Percentiles rank a stretch among this genome's conserved stretches.
These are phyloP conservation scores for Trichoderma gamsii DNA, from an alignment of 495 filamentous ascomycete species.

Conservation along the genomic window DNA sequence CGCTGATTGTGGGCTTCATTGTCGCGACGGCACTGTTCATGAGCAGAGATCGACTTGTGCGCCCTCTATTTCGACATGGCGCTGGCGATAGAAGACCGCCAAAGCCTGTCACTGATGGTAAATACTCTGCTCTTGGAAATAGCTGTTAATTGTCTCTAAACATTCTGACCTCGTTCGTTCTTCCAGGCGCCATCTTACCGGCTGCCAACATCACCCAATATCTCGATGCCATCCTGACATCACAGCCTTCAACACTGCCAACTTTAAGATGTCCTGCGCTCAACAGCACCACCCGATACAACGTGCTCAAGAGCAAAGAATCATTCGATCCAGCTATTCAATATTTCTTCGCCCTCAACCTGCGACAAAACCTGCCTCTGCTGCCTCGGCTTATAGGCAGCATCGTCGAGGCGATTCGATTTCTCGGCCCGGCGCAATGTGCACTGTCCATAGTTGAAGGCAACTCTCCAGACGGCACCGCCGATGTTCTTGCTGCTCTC, in stretches of 20 bases:
- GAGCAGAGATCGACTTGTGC: not conserved
- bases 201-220: constrained; percentile 10
- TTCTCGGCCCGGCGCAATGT: constrained; percentile 42
- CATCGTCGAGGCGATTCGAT: constrained; percentile 40
- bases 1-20: not conserved
- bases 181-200: constrained; percentile 6
- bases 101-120: constrained; percentile 1
- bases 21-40: not conserved
- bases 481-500: constrained; percentile 38
- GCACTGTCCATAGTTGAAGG: constrained; percentile 47
- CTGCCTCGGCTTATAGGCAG: constrained; percentile 44
- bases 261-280: not conserved
- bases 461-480: constrained; percentile 45
- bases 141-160: not conserved
- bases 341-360: constrained; percentile 47
- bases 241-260: not conserved
- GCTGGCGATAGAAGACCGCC: not conserved
- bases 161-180: not conserved
- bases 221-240: constrained; percentile 6
- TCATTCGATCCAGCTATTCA: not conserved
- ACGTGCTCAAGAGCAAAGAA: constrained; percentile 1
- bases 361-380: constrained; percentile 34
- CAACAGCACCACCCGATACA: not conserved
- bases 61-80: not conserved
- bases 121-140: not conserved